Evolutionary conservation across 495 filamentous ascomycete genomes (phyloP).

Genomic region (Lasiosphaeria hispida): DNA sequence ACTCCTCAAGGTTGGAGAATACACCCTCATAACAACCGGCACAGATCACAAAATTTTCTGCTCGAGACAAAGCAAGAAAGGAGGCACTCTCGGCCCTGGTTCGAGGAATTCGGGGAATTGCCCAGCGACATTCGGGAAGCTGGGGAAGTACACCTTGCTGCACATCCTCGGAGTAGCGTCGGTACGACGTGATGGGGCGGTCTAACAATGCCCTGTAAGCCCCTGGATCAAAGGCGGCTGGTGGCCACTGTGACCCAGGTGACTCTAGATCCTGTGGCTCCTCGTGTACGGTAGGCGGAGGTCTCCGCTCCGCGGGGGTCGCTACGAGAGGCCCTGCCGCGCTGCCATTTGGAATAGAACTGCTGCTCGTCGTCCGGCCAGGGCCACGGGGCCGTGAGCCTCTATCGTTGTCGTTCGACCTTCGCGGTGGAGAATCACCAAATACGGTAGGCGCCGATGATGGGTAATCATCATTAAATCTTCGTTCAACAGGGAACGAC

Average conservation of each 20-base stretch:
- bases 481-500: conserved; percentile 35
- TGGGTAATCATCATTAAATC: conserved; percentile 28
- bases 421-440: conserved; percentile 24
- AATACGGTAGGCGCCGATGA: conserved; percentile 27
- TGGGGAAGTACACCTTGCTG: conserved; percentile 30
- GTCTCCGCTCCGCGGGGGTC: conserved; percentile 7
- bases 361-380: conserved; percentile 24
- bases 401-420: conserved; percentile 15
- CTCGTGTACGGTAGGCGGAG: conserved; percentile 10
- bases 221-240: conserved; percentile 25
- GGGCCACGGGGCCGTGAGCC: conserved; percentile 18
- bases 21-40: conserved; percentile 39
- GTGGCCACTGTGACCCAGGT: conserved; percentile 30
- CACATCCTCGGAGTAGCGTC: conserved; percentile 37
- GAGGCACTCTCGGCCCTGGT: conserved; percentile 27
- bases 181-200: conserved; percentile 28
- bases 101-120: conserved; percentile 16
- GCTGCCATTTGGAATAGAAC: conserved; percentile 15
- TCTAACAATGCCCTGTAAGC: conserved; percentile 18
- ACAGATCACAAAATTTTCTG: conserved; percentile 48
- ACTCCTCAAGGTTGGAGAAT: conserved; percentile 37
- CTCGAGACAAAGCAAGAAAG: conserved; percentile 41
- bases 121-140: conserved; percentile 41
- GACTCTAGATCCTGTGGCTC: conserved; percentile 22
- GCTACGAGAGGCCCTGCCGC: neutral